Percentiles rank a stretch among this genome's conserved stretches.
Evolutionary conservation across 1,139 yeast genomes (phyloP).

Genomic region (Geotrichum klebahnii): DNA sequence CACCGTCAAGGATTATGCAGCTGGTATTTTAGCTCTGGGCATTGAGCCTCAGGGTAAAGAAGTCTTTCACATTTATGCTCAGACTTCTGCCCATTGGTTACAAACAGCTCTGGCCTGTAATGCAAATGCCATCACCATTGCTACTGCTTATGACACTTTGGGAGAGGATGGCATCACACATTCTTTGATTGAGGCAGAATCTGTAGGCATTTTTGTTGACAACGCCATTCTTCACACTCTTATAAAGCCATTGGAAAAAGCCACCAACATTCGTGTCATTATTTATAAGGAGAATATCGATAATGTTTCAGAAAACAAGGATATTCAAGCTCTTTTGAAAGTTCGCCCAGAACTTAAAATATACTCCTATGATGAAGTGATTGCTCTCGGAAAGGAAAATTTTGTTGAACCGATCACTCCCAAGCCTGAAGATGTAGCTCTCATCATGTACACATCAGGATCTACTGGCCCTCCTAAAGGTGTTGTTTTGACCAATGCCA

Average conservation of each 20-base stretch:
- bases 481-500: constrained; percentile 75
- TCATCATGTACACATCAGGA: constrained; percentile 98
- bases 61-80: constrained; percentile 77
- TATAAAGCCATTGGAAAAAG: constrained; percentile 71
- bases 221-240: constrained; percentile 64
- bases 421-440: constrained; percentile 68
- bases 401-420: constrained; percentile 49
- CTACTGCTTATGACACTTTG: constrained; percentile 94
- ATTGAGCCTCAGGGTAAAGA: constrained; percentile 57
- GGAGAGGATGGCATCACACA: constrained; percentile 90
- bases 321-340: constrained; percentile 46
- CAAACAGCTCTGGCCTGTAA: constrained; percentile 75
- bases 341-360: constrained; percentile 75
- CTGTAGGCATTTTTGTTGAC: constrained; percentile 78
- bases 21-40: constrained; percentile 76
- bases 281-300: constrained; percentile 66
- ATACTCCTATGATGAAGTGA: constrained; percentile 60
- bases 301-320: constrained; percentile 58
- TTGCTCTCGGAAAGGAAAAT: constrained; percentile 56
- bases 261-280: constrained; percentile 55
- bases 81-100: constrained; percentile 85
- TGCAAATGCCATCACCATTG: constrained; percentile 77
- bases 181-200: constrained; percentile 75
- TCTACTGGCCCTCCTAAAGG: constrained; percentile 98
- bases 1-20: constrained; percentile 55